Evolutionary conservation across 495 filamentous ascomycete species (phyloP).

Genomic region (Chaetomidium leptoderma): DNA sequence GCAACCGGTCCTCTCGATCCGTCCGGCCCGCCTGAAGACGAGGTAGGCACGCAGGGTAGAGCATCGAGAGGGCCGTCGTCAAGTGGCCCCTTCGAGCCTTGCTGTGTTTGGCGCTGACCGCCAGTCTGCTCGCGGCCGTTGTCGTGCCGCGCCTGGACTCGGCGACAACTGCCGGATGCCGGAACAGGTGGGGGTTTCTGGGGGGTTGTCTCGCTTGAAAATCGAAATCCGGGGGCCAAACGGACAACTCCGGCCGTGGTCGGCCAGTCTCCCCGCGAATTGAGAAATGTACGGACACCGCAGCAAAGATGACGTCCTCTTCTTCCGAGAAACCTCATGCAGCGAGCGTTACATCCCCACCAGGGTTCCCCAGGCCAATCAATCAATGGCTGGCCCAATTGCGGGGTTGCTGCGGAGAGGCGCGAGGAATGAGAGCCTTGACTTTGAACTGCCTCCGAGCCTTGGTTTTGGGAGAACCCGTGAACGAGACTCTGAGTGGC

Average conservation of each 20-base stretch:
- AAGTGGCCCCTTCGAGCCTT: too few relatives aligned
- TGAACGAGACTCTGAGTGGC: background rate
- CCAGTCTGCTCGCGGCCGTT: background rate
- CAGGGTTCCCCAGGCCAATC: background rate
- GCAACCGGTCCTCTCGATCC: background rate
- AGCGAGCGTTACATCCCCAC: background rate
- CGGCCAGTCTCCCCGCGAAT: background rate
- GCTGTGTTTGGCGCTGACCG: background rate
- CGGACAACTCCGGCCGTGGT: background rate
- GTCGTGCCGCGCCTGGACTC: too few relatives aligned
- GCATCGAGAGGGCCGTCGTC: too few relatives aligned
- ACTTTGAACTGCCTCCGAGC: background rate
- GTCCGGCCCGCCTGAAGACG: background rate
- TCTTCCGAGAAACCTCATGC: background rate
- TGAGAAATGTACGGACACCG: background rate
- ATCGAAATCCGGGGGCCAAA: too few relatives aligned
- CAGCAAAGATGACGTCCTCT: conserved; percentile 8
- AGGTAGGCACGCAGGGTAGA: background rate
- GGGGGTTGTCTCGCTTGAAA: too few relatives aligned
- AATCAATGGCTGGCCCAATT: background rate
- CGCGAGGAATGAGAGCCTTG: background rate
- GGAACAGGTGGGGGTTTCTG: background rate
- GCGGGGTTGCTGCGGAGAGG: background rate
- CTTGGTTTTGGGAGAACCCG: too few relatives aligned
- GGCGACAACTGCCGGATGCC: too few relatives aligned